phyloP scores from a whole-genome alignment of 2,329 filamentous ascomycete genomes.

The Aureobasidium sp. region DNA sequence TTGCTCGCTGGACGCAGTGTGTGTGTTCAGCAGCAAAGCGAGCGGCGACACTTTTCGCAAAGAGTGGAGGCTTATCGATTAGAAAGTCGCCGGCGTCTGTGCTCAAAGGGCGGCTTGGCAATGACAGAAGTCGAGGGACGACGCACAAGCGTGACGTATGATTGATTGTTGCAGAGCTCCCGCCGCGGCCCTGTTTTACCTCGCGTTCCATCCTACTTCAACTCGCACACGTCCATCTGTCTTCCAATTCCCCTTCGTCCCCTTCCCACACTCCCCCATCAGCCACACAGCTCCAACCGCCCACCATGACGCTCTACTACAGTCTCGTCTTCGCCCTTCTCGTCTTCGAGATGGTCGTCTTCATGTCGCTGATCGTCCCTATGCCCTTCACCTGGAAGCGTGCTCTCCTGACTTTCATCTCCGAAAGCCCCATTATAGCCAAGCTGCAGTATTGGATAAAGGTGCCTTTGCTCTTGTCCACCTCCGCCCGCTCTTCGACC shows the following conservation, averaged over 20 bases:
- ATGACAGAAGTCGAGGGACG: too few relatives aligned
- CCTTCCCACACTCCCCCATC: background rate
- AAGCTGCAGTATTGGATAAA: conserved; percentile 97
- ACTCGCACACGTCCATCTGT: background rate
- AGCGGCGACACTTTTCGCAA: conserved; percentile 9
- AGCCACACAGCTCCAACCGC: conserved; percentile 20
- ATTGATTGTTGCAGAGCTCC: too few relatives aligned
- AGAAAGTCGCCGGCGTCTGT: background rate
- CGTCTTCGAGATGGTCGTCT: conserved; percentile 75
- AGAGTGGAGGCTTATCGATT: background rate
- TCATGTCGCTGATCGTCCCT: conserved; percentile 74
- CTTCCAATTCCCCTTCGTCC: background rate
- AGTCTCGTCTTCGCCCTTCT: conserved; percentile 70
- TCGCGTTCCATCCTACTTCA: background rate
- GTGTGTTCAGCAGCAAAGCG: too few relatives aligned
- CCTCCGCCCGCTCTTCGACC: background rate
- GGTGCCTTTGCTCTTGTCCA: conserved; percentile 35
- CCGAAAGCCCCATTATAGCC: conserved; percentile 74
- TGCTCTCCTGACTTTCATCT: conserved; percentile 92
- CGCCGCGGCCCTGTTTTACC: background rate
- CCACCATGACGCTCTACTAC: conserved; percentile 64
- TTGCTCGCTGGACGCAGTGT: too few relatives aligned
- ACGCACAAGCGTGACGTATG: too few relatives aligned
- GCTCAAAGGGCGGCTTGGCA: background rate
- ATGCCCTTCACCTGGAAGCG: conserved; percentile 81